Evolutionary conservation across 83 land plant species (phyloP).

Genomic region (Isoetes engelmannii): DNA sequence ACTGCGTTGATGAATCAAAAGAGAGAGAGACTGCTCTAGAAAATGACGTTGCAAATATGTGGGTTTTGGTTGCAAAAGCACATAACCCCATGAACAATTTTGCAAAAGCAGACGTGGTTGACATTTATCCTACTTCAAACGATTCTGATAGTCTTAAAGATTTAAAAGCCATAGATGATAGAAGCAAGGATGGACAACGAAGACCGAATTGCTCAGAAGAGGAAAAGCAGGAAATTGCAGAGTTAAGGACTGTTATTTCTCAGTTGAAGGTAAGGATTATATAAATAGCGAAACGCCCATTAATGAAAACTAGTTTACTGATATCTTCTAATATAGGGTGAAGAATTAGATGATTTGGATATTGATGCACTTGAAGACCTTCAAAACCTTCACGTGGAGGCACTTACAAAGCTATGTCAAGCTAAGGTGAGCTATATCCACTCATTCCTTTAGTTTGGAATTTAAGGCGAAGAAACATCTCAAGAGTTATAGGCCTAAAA

Average conservation of each 20-base stretch:
- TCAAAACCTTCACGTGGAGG: slow-evolving; percentile 58
- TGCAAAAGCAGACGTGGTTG: slow-evolving; percentile 16
- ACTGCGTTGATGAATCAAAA: slow-evolving; percentile 47
- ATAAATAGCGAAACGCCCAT: neutral
- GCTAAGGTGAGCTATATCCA: no score
- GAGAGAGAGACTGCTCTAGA: slow-evolving; percentile 47
- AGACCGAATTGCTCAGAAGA: slow-evolving; percentile 19
- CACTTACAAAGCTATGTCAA: slow-evolving; percentile 54
- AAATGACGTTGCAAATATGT: slow-evolving; percentile 73
- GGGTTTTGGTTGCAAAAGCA: slow-evolving; percentile 64
- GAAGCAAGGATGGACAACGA: slow-evolving; percentile 6
- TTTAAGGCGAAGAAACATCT: no score
- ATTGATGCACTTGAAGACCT: slow-evolving; percentile 46
- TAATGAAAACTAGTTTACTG: no score
- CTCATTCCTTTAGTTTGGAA: no score
- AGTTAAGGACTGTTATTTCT: slow-evolving; percentile 36
- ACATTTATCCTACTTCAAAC: neutral
- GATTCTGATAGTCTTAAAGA: slow-evolving; percentile 10
- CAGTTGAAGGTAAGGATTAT: slow-evolving; percentile 41
- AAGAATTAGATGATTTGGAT: slow-evolving; percentile 42
- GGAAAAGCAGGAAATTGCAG: slow-evolving; percentile 38
- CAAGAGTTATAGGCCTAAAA: no score
- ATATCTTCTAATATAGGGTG: slow-evolving; percentile 41
- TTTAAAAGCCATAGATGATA: slow-evolving; percentile 17
- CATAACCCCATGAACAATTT: slow-evolving; percentile 37